Evolutionary conservation across 1,284 basidiomycete genomes (phyloP).

Genomic region (Cutaneotrichosporon dermatis): DNA sequence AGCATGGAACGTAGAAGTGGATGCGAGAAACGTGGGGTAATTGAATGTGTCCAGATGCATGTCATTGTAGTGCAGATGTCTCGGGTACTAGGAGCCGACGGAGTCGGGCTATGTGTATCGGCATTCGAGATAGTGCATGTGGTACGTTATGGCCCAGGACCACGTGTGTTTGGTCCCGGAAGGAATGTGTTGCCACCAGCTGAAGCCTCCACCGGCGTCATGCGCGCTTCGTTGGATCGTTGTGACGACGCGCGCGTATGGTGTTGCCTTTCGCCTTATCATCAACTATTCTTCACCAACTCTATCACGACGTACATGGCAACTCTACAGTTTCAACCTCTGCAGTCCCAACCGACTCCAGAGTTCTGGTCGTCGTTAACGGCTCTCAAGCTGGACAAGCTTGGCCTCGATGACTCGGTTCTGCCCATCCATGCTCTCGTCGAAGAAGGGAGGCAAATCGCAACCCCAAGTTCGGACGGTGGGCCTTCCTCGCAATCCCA

Average conservation of each 20-base stretch:
- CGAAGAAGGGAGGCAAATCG: conserved; percentile 63
- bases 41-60: background rate
- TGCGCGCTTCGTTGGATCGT: too few species aligned
- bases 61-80: background rate
- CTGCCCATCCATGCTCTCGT: conserved; percentile 66
- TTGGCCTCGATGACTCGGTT: conserved; percentile 73
- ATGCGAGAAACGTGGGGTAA: background rate
- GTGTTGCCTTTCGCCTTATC: too few species aligned
- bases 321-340: conserved; percentile 75
- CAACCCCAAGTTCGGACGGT: conserved; percentile 52
- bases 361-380: conserved; percentile 91
- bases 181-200: background rate
- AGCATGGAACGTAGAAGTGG: background rate
- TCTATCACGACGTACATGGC: conserved; percentile 28
- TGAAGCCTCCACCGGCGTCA: too few species aligned
- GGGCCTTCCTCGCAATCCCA: background rate
- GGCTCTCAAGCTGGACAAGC: conserved; percentile 81
- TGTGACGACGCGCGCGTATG: too few species aligned
- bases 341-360: conserved; percentile 80
- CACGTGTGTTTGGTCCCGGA: background rate
- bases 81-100: background rate
- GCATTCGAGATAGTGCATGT: too few species aligned
- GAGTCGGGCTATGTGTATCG: too few species aligned
- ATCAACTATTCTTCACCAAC: too few species aligned
- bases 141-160: too few species aligned